A percentile compares a stretch with the other conserved stretches of the same genome.
Evolutionary conservation across 768 basidiomycete genomes (phyloP).

Genomic region (Tephrocybe rancida): DNA sequence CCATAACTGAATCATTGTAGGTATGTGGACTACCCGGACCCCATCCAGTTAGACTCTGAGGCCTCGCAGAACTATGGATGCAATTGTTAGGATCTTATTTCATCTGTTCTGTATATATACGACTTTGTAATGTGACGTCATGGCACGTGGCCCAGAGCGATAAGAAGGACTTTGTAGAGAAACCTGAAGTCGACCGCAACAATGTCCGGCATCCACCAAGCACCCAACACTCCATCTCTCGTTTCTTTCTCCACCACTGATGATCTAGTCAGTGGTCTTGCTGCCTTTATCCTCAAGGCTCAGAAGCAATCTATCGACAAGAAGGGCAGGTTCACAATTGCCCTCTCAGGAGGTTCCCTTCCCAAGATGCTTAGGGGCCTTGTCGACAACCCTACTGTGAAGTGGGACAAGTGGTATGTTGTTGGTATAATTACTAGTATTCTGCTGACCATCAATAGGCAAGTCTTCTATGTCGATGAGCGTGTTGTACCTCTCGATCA

Average conservation of each 20-base stretch:
- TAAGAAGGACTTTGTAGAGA: not conserved
- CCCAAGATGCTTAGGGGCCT: slow-evolving; percentile 81
- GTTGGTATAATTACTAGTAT: not conserved
- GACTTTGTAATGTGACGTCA: slow-evolving; percentile 10
- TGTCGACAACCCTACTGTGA: slow-evolving; percentile 61
- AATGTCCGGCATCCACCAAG: slow-evolving; percentile 46
- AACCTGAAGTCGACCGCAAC: not conserved
- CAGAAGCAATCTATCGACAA: slow-evolving; percentile 90
- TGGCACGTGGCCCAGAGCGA: slow-evolving; percentile 2
- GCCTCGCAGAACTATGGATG: slow-evolving; percentile 90
- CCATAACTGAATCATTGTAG: slow-evolving; percentile 40
- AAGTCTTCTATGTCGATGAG: slow-evolving; percentile 97
- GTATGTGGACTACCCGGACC: slow-evolving; percentile 98
- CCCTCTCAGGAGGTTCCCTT: slow-evolving; percentile 91
- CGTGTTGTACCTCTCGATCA: slow-evolving; percentile 92
- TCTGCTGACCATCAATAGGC: slow-evolving; percentile 54
- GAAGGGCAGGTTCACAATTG: slow-evolving; percentile 89
- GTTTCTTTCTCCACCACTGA: slow-evolving; percentile 64
- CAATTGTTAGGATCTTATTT: slow-evolving; percentile 62
- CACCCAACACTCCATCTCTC: slow-evolving; percentile 71
- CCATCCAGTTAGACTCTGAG: slow-evolving; percentile 95
- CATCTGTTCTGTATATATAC: slow-evolving; percentile 15
- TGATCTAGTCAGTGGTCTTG: slow-evolving; percentile 66
- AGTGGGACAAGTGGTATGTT: slow-evolving; percentile 93
- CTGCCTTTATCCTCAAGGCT: slow-evolving; percentile 80